Base-by-base conservation (phyloP, 768 basidiomycete species). In the Pisolithus marmoratus region DNA sequence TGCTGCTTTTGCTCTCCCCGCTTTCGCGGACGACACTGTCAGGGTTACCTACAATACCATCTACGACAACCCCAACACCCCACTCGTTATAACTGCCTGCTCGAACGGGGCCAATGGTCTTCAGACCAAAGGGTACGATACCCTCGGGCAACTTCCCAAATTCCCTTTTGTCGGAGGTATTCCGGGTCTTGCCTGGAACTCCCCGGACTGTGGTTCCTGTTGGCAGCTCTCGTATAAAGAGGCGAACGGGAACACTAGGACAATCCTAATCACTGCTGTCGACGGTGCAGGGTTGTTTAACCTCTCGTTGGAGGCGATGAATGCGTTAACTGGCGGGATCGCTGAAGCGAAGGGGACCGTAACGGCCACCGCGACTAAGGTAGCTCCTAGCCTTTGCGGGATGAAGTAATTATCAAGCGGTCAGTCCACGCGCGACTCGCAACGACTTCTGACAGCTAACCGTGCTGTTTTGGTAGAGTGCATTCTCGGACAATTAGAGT, bases 191-290 rank as follows among this genome's bases (percentile, higher is more conserved):
- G 52, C 52, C 19, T 84, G 69, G 64, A 74, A 80, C 61, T 82
- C 80, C 5, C 46, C 71, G 2, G 63, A 68, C n/a, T 84, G 83
- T 56, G 82, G 82, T 20, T 72, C 77, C 34, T 85, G 82, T 67
- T 85, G 81, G 80, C 51, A 73, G 52, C 60, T 84, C 51, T 72
- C 76, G n/a, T 83, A 74, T 67, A 67, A 70, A 19, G 64, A 67
- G 38, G 53, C 55, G 6, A 54, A 57, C 20, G 69, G 69, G 4
- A 63, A 54, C 1, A 61, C 54, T 34, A 72, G 59, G 56, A 75
- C 60, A 49, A 73, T 83, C 61, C 72, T 72, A 43, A 62, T 82
- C 8, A 60, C 76, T 9, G 83, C 75, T 5, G 69, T 85, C 26
- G 82, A 85, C 57, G 69, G 73, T 48, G 70, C 80, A 1, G 53